Evolutionary conservation across 192 early-diverging fungal species (phyloP), one percentile per base, ranked within the genome.

Genomic region (Umbelopsis ramanniana): DNA sequence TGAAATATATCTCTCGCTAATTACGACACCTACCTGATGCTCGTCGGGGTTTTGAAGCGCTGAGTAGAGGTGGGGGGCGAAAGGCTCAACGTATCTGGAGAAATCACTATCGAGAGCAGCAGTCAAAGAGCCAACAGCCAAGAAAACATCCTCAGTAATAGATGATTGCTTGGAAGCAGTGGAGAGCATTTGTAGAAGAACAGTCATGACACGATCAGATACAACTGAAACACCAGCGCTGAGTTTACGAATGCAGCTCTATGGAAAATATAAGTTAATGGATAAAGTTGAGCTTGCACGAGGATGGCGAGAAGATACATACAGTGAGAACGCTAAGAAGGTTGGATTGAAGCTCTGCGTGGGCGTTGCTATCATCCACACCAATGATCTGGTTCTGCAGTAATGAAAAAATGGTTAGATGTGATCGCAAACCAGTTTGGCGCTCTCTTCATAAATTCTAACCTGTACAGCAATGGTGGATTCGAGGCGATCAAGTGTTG

Each of bases 41-140:
- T 98, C 97, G 76, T 95, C 91, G 57, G 93, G 90, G 84, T 96
- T 96, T 73, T 92, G 88, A 46, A 99, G 82, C 0, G 94, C 95
- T 37, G 72, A 76, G 55, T 91, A 89, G 19, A 99, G 84, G 78
- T 91, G 91, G 19, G 94, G 94, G 3, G 89, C 84, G 80, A 99
- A 96, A 1, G 89, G 80, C 26, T 94, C 95, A 54, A 95, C 88
- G 79, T 98, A 98, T 46, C 95, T 91, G 11, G 79, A 73, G 78
- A 99, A 99, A 72, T 94, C 91, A 17, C 74, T 73, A 55, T 98
- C 96, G 47, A 97, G 85, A 9, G 96, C 90, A 55, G 82, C 84
- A 21, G 90, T 90, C 68, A 99, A 78, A 2, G 97, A 92, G 23
- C 97, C 94, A 24, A 98, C 90, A 45, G 93, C 85, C 72, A 98